Conservation (phyloP, 2,329 filamentous ascomycete species). For the Volutella citrinella region DNA sequence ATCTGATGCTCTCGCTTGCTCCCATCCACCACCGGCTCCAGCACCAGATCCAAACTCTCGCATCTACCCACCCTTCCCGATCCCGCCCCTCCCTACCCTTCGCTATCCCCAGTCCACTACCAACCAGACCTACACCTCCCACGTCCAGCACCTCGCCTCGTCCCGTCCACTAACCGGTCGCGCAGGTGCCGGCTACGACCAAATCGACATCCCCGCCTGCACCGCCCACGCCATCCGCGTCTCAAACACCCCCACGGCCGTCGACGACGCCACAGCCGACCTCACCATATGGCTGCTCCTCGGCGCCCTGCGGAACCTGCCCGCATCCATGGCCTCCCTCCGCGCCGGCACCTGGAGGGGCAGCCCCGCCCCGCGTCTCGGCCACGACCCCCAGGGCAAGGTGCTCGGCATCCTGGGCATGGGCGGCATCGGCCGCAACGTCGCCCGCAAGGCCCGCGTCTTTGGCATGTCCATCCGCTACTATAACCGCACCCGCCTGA, state of each 20-base stretch:
- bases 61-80: no score
- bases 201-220: slow-evolving; percentile 72
- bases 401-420: slow-evolving; percentile 78
- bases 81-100: no score
- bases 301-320: slow-evolving; percentile 74
- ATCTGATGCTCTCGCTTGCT: no score
- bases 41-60: no score
- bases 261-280: slow-evolving; percentile 82
- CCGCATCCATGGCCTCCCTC: slow-evolving; percentile 61
- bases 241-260: slow-evolving; percentile 77
- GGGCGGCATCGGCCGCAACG: slow-evolving; percentile 78
- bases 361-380: slow-evolving; percentile 51
- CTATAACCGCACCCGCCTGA: slow-evolving; percentile 65
- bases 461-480: slow-evolving; percentile 78
- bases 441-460: slow-evolving; percentile 69
- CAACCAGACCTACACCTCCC: no score
- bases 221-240: slow-evolving; percentile 64
- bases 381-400: slow-evolving; percentile 78
- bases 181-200: slow-evolving; percentile 79
- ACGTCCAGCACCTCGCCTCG: no score
- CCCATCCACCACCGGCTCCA: no score
- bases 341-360: slow-evolving; percentile 69
- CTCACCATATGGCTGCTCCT: slow-evolving; percentile 77
- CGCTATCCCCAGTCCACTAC: no score
- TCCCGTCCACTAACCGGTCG: no score